phyloP scores from a whole-genome alignment of 257 asterid genomes.

The Perilla frutescens region DNA sequence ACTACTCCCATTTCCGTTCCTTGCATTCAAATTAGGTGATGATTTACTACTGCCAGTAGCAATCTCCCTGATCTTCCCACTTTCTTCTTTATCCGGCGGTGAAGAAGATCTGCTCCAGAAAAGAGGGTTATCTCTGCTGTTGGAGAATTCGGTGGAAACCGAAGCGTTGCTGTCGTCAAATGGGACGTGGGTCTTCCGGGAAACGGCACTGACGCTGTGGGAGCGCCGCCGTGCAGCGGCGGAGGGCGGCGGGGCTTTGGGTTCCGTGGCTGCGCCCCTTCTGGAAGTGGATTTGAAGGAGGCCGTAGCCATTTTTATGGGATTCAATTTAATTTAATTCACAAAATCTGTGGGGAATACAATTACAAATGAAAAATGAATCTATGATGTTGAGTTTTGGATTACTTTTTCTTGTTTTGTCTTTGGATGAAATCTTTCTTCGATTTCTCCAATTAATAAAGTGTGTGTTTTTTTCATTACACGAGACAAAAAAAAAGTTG shows the following conservation, averaged over 20 bases:
- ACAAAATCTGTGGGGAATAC: neutral
- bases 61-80: constrained; percentile 12
- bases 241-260: constrained; percentile 49
- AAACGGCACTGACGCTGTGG: constrained; percentile 71
- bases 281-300: constrained; percentile 78
- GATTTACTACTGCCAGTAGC: constrained; percentile 19
- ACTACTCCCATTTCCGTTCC: constrained; percentile 24
- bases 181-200: constrained; percentile 50
- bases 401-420: constrained; percentile 6
- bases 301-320: constrained; percentile 56
- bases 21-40: constrained; percentile 14
- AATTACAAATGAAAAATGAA: neutral
- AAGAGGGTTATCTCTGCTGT: constrained; percentile 80
- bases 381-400: constrained; percentile 8
- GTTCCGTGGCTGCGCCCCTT: constrained; percentile 50
- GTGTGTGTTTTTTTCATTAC: no score
- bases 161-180: constrained; percentile 26
- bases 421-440: neutral
- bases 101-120: constrained; percentile 55
- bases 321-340: neutral
- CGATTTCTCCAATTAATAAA: neutral
- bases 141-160: constrained; percentile 59
- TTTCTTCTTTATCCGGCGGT: constrained; percentile 38
- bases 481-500: no score
- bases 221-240: constrained; percentile 58